A percentile compares a stretch with the other conserved stretches of the same genome.
Conservation (phyloP, 2,329 filamentous ascomycete species). For the Diaporthe vexans region DNA sequence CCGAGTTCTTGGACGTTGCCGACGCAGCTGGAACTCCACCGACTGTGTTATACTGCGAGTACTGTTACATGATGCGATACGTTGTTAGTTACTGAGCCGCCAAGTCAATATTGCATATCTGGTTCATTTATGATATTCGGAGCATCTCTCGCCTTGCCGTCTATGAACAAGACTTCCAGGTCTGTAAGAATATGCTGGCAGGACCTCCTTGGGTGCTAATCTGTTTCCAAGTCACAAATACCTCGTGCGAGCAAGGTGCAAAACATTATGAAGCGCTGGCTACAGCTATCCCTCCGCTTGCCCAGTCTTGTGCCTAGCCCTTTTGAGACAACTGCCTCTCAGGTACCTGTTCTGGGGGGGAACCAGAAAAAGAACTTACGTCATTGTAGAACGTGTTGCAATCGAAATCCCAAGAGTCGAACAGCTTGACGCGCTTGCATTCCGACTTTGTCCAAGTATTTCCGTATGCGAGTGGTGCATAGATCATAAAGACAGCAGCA, state of each 20-base stretch:
- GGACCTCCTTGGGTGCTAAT: background rate
- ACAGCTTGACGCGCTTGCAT: conserved; percentile 89
- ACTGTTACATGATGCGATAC: conserved; percentile 52
- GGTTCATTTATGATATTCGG: background rate
- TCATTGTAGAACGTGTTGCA: conserved; percentile 92
- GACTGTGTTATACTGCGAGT: conserved; percentile 59
- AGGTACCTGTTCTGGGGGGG: conserved; percentile 54
- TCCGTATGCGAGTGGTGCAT: conserved; percentile 90
- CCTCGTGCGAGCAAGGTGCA: conserved; percentile 7
- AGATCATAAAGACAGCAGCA: conserved; percentile 84
- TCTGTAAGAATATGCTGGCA: conserved; percentile 1
- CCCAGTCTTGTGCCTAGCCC: conserved; percentile 24
- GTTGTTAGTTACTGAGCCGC: conserved; percentile 26
- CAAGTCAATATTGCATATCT: conserved; percentile 22
- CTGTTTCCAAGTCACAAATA: conserved; percentile 11
- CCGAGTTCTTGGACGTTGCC: conserved; percentile 30
- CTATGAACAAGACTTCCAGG: conserved; percentile 29
- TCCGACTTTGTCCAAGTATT: conserved; percentile 93
- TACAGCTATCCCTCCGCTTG: background rate
- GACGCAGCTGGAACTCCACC: conserved; percentile 34
- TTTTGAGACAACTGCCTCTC: conserved; percentile 52
- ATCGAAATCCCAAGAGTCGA: conserved; percentile 95
- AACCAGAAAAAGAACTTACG: conserved; percentile 71
- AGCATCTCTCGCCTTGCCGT: conserved; percentile 36
- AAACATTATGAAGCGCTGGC: conserved; percentile 32